Base-by-base conservation (phyloP, 345 rosid species). In the Kernera saxatilis region DNA sequence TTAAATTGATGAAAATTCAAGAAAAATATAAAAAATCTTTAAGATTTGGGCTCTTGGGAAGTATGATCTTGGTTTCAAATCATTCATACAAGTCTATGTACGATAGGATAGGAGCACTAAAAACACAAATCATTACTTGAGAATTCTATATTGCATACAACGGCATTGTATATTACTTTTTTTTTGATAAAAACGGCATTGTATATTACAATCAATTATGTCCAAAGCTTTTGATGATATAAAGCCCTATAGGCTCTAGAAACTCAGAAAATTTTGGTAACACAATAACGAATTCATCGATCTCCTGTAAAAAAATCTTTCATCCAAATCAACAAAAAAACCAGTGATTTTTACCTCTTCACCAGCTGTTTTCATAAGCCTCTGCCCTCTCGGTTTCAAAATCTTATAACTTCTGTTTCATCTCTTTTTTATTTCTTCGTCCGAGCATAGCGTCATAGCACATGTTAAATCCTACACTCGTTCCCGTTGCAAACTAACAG, bases 401-500 rank as follows among this genome's bases (percentile, higher is more conserved):
- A 46, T 33, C 17, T 5, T 21, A 14, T 12, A 35, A 58, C 18
- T 58, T 13, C 33, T 45, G 8, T 36, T 45, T 27, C 25, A 40
- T 23, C 49, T 58, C 21, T 58, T 58, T 58, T 22, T 12, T 2
- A 8, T 18, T 8, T 45, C 50, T 23, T 49, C 19, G 11, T 40
- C 48, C 22, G 12, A 7, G 6, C 21, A 58, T 22, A 58, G 3
- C 44, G 22, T 5, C 21, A 58, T 22, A 58, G 3, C 44, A 37
- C 10, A 39, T 59, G n/a, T 5, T 27, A 15, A 41, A 13, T 61
- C 37, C 54, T 37, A 5, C 11, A 53, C 29, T 19, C 29, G 21
- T 51, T 43, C 29, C 17, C 30, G 14, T 50, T 23, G 45, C 57
- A 59, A 46, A 65, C 81, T 79, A 83, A 55, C 74, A 68, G 52